phyloP scores from a whole-genome alignment of 2,329 filamentous ascomycete genomes.

The Coniochaeta hoffmannii region DNA sequence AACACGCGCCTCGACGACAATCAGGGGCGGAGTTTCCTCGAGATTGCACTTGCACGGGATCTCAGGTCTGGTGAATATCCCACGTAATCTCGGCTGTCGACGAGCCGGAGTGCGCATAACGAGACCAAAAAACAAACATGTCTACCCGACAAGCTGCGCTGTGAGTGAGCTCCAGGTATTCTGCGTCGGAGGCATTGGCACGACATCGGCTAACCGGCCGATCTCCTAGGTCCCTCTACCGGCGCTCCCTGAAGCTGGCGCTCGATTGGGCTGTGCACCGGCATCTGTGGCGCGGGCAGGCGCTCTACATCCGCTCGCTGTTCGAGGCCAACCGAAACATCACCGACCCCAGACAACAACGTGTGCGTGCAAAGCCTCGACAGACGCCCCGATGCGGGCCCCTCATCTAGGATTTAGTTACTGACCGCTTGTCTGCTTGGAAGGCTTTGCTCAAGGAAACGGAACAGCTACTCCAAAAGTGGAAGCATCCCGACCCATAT shows the following conservation, averaged over 20 bases:
- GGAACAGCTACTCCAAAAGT: constrained; percentile 79
- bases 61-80: background rate
- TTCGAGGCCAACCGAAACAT: constrained; percentile 91
- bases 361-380: constrained; percentile 44
- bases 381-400: no score
- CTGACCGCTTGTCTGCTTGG: constrained; percentile 7
- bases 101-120: background rate
- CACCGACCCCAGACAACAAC: constrained; percentile 76
- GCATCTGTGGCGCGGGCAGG: constrained; percentile 90
- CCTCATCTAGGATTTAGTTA: background rate
- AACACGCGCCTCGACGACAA: background rate
- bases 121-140: no score
- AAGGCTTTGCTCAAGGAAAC: constrained; percentile 82
- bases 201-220: constrained; percentile 8
- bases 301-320: constrained; percentile 87
- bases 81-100: background rate
- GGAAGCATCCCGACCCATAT: constrained; percentile 98
- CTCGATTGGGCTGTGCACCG: constrained; percentile 94
- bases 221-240: constrained; percentile 72
- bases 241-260: constrained; percentile 84
- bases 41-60: no score
- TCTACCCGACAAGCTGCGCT: constrained; percentile 41
- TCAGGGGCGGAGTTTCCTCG: background rate
- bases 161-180: constrained; percentile 36
- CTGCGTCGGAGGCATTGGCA: no score